Evolutionary conservation across 345 rosid species (phyloP), one percentile per base, ranked within the genome.

Genomic region (Mangifera indica): DNA sequence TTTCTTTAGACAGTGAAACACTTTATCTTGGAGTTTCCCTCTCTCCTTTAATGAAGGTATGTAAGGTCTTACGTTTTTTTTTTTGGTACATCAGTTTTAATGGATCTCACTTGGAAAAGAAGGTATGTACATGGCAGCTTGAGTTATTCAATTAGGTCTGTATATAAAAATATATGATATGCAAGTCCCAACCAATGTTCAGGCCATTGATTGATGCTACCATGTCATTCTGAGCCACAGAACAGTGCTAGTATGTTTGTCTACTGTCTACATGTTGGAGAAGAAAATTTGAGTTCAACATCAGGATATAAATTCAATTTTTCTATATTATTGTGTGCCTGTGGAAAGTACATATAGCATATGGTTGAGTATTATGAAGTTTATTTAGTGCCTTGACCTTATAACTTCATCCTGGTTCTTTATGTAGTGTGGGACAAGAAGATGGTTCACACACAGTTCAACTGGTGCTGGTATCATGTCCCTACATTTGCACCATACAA

Each of bases 391-490:
- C 40, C 17, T 22, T 49, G 67, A 68, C 49, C 26, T 54, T 77
- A 32, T 48, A 48, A 48, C 4, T 48, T 46, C n/a, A 64, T 63
- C 2, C 7, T 3, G 8, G 7, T 61, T 18, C 18, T 66, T 63
- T 56, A 58, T 76, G 69, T 80, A 92, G 98, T 92, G 83, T 92
- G 99, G 98, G 99, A 95, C 85, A 95, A 95, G 93, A 92, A 95
- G 87, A 91, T 95, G 94, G 97, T 91, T 74, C 87, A 92, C 80
- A 81, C 85, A 32, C 93, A 91, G 78, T 95, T 88, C 69, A 90
- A 92, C 76, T 95, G 99, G 98, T 79, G 78, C 63, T 95, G 98
- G 97, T 78, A 88, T 76, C 96, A 95, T 37, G 91, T 89, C 71
- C 97, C 97, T 48, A 95, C 99, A 6, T 95, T 85, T 53, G 84